Evolutionary conservation across 78 protist species (phyloP).

Genomic region (Speleostelium caveatum): DNA sequence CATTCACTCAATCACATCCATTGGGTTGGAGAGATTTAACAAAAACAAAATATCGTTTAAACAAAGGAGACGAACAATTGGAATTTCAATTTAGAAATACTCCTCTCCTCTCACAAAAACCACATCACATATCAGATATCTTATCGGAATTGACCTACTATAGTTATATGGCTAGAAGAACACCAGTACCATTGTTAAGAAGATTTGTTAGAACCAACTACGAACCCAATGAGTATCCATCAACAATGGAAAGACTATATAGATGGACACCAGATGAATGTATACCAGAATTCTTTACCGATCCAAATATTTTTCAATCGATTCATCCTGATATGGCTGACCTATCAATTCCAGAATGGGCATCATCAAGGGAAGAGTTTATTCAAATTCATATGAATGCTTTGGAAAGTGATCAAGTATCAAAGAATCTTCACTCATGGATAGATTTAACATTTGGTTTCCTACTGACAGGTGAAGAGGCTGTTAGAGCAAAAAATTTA

Average conservation of each 20-base stretch:
- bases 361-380: conserved; percentile 90
- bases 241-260: conserved; percentile 85
- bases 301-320: conserved; percentile 81
- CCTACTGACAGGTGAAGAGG: conserved; percentile 86
- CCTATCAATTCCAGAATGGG: conserved; percentile 85
- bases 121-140: conserved; percentile 89
- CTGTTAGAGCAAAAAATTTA: conserved; percentile 78
- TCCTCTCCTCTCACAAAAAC: background rate
- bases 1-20: background rate
- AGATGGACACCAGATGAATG: conserved; percentile 93
- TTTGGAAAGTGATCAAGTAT: conserved; percentile 93
- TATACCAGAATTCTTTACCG: conserved; percentile 91
- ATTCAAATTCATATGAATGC: conserved; percentile 91
- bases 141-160: conserved; percentile 87
- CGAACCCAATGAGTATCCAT: conserved; percentile 91
- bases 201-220: conserved; percentile 86
- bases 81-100: conserved; percentile 81
- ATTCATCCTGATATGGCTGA: conserved; percentile 90
- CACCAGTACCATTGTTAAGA: conserved; percentile 82
- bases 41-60: conserved; percentile 84
- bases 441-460: conserved; percentile 97
- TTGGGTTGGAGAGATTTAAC: conserved; percentile 79
- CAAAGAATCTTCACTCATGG: conserved; percentile 94
- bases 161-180: conserved; percentile 87
- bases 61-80: conserved; percentile 89